A percentile compares a stretch with the other conserved stretches of the same genome.
phyloP scores from a whole-genome alignment of 2,329 filamentous ascomycete genomes.

The Claviceps digitariae region DNA sequence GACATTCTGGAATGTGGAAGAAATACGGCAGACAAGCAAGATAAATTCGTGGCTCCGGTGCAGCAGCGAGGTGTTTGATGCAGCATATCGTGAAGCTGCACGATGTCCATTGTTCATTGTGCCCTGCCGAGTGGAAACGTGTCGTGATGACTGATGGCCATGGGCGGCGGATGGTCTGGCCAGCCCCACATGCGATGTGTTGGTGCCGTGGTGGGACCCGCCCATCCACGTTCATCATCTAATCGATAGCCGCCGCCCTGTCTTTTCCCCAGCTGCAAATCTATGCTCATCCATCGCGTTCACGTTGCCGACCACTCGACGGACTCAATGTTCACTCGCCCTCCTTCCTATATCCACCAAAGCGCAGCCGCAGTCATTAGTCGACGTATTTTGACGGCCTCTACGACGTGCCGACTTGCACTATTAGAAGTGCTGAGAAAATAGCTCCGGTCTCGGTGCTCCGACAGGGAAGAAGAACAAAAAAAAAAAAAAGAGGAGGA shows the following conservation, averaged over 20 bases:
- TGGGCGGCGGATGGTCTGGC: too few species aligned
- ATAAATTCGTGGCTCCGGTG: too few species aligned
- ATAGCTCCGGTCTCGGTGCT: not conserved
- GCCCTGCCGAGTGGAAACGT: not conserved
- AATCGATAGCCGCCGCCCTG: constrained; percentile 3
- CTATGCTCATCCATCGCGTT: not conserved
- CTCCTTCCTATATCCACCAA: not conserved
- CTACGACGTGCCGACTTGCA: not conserved
- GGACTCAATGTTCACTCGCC: not conserved
- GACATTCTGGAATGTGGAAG: too few species aligned
- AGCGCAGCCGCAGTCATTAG: not conserved
- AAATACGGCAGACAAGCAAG: too few species aligned
- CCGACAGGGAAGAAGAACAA: not conserved
- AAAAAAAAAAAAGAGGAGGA: not conserved
- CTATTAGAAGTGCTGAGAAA: not conserved
- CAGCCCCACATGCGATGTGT: too few species aligned
- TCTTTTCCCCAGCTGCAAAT: not conserved
- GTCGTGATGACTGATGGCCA: not conserved
- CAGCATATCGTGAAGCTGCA: not conserved
- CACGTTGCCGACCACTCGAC: not conserved
- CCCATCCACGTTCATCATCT: not conserved
- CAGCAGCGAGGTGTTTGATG: not conserved
- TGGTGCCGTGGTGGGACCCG: not conserved
- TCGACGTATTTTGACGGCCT: not conserved
- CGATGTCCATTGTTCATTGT: too few species aligned